phyloP scores from a whole-genome alignment of 1,284 basidiomycete species.

The Rhodofomes roseus region DNA sequence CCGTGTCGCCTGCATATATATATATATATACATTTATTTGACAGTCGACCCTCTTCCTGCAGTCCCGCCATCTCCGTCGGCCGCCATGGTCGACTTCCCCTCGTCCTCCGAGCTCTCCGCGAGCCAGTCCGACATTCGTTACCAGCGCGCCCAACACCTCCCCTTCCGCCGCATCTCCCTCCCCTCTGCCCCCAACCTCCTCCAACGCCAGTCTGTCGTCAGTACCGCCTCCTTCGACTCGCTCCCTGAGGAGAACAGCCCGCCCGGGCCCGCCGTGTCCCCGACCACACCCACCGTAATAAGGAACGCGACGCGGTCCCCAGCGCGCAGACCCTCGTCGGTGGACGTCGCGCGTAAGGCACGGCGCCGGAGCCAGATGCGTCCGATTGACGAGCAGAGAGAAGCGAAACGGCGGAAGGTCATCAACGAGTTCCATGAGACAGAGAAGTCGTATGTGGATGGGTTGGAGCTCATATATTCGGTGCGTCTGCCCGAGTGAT shows the following conservation, averaged over 20 bases:
- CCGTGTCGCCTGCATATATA: background rate
- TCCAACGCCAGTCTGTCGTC: conserved; percentile 59
- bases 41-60: background rate
- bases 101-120: conserved; percentile 22
- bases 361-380: conserved; percentile 27
- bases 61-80: conserved; percentile 15
- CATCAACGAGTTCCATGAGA: conserved; percentile 74
- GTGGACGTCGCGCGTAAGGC: conserved; percentile 26
- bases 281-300: conserved; percentile 21
- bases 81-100: conserved; percentile 30
- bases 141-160: conserved; percentile 40
- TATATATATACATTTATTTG: background rate
- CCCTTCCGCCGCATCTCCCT: conserved; percentile 78
- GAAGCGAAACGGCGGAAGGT: conserved; percentile 44
- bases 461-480: conserved; percentile 80
- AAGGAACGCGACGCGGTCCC: conserved; percentile 17
- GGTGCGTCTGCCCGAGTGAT: conserved; percentile 38
- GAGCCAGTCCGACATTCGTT: conserved; percentile 17
- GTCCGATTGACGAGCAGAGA: conserved; percentile 29
- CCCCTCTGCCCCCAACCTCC: conserved; percentile 52
- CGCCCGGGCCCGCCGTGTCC: conserved; percentile 7
- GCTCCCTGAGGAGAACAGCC: conserved; percentile 44
- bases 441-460: conserved; percentile 76
- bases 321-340: conserved; percentile 23
- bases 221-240: conserved; percentile 71